phyloP scores from a whole-genome alignment of 208 protist genomes.

The Trypanosoma lewisi region DNA sequence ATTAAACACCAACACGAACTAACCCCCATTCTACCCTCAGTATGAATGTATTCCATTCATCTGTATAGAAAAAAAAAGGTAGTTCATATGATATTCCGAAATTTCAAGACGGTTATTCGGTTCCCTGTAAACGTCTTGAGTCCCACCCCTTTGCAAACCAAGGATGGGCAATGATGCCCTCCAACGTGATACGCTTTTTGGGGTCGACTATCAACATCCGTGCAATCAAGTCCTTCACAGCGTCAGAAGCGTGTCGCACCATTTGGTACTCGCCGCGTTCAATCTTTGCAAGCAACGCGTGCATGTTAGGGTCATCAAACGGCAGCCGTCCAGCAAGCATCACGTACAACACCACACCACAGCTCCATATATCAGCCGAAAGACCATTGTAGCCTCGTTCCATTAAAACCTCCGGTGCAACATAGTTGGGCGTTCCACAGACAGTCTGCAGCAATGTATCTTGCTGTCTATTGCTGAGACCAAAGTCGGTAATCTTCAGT shows the following conservation, averaged over 20 bases:
- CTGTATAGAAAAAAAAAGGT: no score
- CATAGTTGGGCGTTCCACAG: slow-evolving; percentile 60
- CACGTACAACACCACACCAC: slow-evolving; percentile 89
- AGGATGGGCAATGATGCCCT: slow-evolving; percentile 39
- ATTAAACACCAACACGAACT: no score
- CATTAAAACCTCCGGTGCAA: slow-evolving; percentile 80
- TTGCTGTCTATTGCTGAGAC: slow-evolving; percentile 37
- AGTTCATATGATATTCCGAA: no score
- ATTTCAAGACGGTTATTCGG: no score
- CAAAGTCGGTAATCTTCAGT: slow-evolving; percentile 46
- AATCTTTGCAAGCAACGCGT: slow-evolving; percentile 35
- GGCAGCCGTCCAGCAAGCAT: slow-evolving; percentile 74
- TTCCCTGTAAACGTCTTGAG: not conserved
- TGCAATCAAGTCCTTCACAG: slow-evolving; percentile 40
- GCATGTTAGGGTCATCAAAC: slow-evolving; percentile 55
- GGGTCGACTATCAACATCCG: slow-evolving; percentile 48
- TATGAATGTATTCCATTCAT: no score
- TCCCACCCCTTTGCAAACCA: no score
- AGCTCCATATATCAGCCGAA: slow-evolving; percentile 91
- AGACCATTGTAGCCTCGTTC: slow-evolving; percentile 62
- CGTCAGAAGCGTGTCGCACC: slow-evolving; percentile 27
- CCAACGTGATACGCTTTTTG: slow-evolving; percentile 33
- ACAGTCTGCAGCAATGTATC: slow-evolving; percentile 30
- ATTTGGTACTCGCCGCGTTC: slow-evolving; percentile 49
- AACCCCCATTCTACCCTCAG: no score